Evolutionary conservation across 352 stramenopile genomes (phyloP).

Genomic region (Phytophthora kernoviae): DNA sequence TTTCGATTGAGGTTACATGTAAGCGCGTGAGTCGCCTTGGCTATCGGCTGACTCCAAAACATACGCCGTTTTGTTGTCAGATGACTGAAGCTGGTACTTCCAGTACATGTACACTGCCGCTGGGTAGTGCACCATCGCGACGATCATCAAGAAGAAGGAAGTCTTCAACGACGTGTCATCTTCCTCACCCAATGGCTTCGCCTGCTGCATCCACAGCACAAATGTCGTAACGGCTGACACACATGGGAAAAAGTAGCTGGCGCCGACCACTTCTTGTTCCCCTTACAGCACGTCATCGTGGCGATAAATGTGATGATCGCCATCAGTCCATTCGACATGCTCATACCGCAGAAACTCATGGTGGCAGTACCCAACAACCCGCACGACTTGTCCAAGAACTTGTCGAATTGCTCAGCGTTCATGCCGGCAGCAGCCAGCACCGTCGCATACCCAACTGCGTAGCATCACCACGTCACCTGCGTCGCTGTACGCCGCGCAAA

Average conservation of each 20-base stretch:
- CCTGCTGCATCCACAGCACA: slow-evolving; percentile 55
- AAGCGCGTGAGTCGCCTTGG: slow-evolving; percentile 15
- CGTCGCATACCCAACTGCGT: slow-evolving; percentile 35
- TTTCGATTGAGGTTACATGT: slow-evolving; percentile 21
- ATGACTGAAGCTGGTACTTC: slow-evolving; percentile 26
- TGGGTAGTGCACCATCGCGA: slow-evolving; percentile 60
- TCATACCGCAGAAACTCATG: slow-evolving; percentile 50
- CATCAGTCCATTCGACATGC: slow-evolving; percentile 42
- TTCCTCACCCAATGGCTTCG: slow-evolving; percentile 50
- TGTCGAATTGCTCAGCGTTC: slow-evolving; percentile 47
- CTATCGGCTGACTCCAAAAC: slow-evolving; percentile 19
- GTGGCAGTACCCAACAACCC: slow-evolving; percentile 41
- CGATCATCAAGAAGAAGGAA: slow-evolving; percentile 64
- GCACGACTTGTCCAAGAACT: slow-evolving; percentile 67
- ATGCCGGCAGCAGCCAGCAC: slow-evolving; percentile 51
- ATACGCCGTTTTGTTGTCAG: slow-evolving; percentile 19
- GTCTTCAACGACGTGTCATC: slow-evolving; percentile 58
- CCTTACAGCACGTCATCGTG: slow-evolving; percentile 51
- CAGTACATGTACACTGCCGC: slow-evolving; percentile 37
- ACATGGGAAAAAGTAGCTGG: slow-evolving; percentile 23
- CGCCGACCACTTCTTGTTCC: slow-evolving; percentile 27
- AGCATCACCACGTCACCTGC: slow-evolving; percentile 28
- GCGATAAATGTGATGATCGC: slow-evolving; percentile 55
- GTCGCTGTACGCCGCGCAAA: slow-evolving; percentile 57
- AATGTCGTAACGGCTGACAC: slow-evolving; percentile 17